These are phyloP conservation scores for Aspergillus ostianus DNA, from an alignment of 495 filamentous ascomycete genomes.

Conservation along the genomic window DNA sequence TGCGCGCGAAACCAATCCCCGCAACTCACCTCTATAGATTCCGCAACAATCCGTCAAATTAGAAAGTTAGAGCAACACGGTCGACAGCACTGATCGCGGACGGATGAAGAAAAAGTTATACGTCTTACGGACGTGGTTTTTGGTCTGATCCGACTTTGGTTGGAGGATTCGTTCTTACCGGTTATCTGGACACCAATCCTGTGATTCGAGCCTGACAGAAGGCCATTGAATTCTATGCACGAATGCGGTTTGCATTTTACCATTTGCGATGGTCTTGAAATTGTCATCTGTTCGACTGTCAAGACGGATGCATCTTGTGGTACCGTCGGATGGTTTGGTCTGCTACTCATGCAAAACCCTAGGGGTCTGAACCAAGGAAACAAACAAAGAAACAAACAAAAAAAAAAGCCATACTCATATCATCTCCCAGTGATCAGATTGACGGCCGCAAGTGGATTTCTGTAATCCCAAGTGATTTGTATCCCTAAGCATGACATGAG, in stretches of 20 bases:
- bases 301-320: not conserved
- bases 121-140: slow-evolving; percentile 10
- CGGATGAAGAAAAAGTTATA: slow-evolving; percentile 18
- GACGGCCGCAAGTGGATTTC: not conserved
- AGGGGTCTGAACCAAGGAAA: not conserved
- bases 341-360: not conserved
- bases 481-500: not conserved
- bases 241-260: not conserved
- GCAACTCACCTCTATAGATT: slow-evolving; percentile 26
- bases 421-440: not conserved
- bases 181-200: slow-evolving; percentile 14
- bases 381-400: slow-evolving; percentile 1
- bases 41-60: slow-evolving; percentile 21
- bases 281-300: slow-evolving; percentile 1
- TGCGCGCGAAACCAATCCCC: slow-evolving; percentile 19
- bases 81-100: slow-evolving; percentile 16
- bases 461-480: not conserved
- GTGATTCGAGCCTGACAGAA: slow-evolving; percentile 5
- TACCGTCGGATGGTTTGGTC: slow-evolving; percentile 3
- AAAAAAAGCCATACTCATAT: slow-evolving; percentile 4
- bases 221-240: slow-evolving; percentile 2
- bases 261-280: not conserved
- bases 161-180: slow-evolving; percentile 11
- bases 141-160: slow-evolving; percentile 7
- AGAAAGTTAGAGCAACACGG: slow-evolving; percentile 25